Base-by-base conservation (phyloP, 306 rosid species). In the Sicyos edulis region DNA sequence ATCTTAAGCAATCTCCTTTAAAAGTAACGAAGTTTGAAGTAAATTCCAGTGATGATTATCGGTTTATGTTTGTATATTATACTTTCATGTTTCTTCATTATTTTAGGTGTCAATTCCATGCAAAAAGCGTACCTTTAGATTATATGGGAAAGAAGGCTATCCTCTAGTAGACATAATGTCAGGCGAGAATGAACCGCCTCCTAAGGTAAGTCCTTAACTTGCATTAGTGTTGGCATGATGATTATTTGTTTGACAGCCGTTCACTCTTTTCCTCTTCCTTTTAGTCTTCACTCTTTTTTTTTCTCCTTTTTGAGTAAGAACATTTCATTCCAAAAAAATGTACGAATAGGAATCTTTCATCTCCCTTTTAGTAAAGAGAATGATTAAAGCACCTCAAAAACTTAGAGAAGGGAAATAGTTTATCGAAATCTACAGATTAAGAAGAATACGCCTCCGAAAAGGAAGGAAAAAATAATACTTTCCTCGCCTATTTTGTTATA, bases 121-220 rank as follows among this genome's bases (percentile, higher is more conserved):
- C 83, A 95, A 95, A 79, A 95, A 95, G 80, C 80, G 87, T 74
- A 50, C 80, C 67, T 91, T 77, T 84, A 89, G 99, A 80, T 80
- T 95, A 84, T 91, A 78, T 52, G 99, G 99, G 49, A 95, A 82
- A 87, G 97, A 95, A 83, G 95, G 99, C 73, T 95, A 91, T 87
- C 89, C 97, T 75, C 76, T 95, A 73, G 91, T 89, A 63, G 99
- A 95, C 83, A 86, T 95, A 80, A 95, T 95, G 92, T 85, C 97
- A 0, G 97, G 97, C 72, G 99, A 85, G 88, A 85, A 82, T 76
- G 99, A 95, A 80, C 92, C 99, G 72, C 56, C 96, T 69, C 99
- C 97, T 12, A 86, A 95, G 99, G 99, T 91, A 86, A 73, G 75
- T 3, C 77, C 53, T 78, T 10, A 54, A 75, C 58, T 70, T 51